Conservation (phyloP, 2,329 filamentous ascomycete species). For the Fusarium temperatum region DNA sequence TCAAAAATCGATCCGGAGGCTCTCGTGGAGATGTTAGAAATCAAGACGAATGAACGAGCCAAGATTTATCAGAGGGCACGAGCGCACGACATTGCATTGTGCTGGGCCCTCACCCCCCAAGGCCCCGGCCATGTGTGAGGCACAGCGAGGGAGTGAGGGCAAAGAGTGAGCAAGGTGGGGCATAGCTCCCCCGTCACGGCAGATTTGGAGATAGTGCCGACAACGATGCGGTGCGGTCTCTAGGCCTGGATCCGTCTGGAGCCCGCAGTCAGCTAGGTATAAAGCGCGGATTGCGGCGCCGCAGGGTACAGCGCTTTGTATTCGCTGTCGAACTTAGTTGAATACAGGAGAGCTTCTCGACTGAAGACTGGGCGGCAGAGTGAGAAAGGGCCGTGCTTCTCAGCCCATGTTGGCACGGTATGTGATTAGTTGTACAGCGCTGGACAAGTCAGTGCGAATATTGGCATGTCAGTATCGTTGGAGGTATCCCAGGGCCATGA, state of each 20-base stretch:
- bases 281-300: constrained; percentile 29
- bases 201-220: constrained; percentile 45
- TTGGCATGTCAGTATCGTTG: constrained; percentile 20
- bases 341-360: constrained; percentile 1
- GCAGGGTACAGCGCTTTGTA: constrained; percentile 30
- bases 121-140: constrained; percentile 42
- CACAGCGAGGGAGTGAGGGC: constrained; percentile 40
- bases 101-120: constrained; percentile 40
- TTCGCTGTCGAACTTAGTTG: constrained; percentile 21
- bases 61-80: constrained; percentile 45
- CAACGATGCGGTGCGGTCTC: constrained; percentile 39
- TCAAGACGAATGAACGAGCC: constrained; percentile 42
- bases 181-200: constrained; percentile 41
- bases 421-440: background rate
- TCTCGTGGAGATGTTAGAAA: constrained; percentile 41
- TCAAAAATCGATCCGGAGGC: constrained; percentile 39
- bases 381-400: constrained; percentile 30
- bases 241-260: constrained; percentile 36
- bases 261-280: constrained; percentile 33
- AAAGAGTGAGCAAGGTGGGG: constrained; percentile 41
- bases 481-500: constrained; percentile 28
- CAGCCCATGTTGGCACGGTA: constrained; percentile 25
- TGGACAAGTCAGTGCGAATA: constrained; percentile 23
- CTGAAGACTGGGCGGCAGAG: constrained; percentile 4
- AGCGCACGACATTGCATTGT: constrained; percentile 45